Conservation (phyloP, 2,329 filamentous ascomycete genomes). For the Aaosphaeria pasadenensis region DNA sequence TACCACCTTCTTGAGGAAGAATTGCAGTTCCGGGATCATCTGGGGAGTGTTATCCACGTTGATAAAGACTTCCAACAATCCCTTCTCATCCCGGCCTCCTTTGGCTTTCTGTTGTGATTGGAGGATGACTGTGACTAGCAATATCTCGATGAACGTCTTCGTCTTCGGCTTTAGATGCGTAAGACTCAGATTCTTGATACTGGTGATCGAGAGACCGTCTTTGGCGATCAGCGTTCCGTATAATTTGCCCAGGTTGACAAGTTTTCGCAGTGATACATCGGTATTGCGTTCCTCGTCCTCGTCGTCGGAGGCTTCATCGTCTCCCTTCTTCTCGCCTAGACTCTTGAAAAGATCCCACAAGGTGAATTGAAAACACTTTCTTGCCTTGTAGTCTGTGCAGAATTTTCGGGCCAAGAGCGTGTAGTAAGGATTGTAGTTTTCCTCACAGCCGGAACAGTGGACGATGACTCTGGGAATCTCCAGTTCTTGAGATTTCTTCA, state of each 20-base stretch:
- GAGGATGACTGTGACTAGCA: slow-evolving; percentile 73
- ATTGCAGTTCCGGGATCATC: slow-evolving; percentile 71
- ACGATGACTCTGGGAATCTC: slow-evolving; percentile 87
- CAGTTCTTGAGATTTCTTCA: slow-evolving; percentile 81
- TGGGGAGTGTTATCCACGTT: slow-evolving; percentile 62
- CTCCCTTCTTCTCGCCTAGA: slow-evolving; percentile 76
- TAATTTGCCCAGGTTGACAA: slow-evolving; percentile 67
- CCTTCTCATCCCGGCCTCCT: slow-evolving; percentile 51
- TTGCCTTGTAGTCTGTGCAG: slow-evolving; percentile 70
- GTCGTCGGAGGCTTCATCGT: slow-evolving; percentile 58
- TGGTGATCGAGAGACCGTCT: slow-evolving; percentile 55
- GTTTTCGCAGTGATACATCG: slow-evolving; percentile 52
- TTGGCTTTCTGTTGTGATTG: slow-evolving; percentile 57
- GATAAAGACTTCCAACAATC: slow-evolving; percentile 65
- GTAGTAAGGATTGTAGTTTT: slow-evolving; percentile 90
- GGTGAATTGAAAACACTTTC: slow-evolving; percentile 82
- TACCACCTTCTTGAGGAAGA: slow-evolving; percentile 75
- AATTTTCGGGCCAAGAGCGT: slow-evolving; percentile 77
- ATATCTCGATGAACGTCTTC: slow-evolving; percentile 72
- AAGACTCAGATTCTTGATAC: slow-evolving; percentile 71
- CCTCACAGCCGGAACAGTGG: slow-evolving; percentile 80
- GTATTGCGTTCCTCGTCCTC: slow-evolving; percentile 56
- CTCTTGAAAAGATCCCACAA: slow-evolving; percentile 83
- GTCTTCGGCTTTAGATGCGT: slow-evolving; percentile 74
- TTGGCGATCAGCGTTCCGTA: slow-evolving; percentile 62